A percentile compares a stretch with the other conserved stretches of the same genome.
phyloP scores from a whole-genome alignment of 1,139 yeast species.

The Maudiozyma humilis region DNA sequence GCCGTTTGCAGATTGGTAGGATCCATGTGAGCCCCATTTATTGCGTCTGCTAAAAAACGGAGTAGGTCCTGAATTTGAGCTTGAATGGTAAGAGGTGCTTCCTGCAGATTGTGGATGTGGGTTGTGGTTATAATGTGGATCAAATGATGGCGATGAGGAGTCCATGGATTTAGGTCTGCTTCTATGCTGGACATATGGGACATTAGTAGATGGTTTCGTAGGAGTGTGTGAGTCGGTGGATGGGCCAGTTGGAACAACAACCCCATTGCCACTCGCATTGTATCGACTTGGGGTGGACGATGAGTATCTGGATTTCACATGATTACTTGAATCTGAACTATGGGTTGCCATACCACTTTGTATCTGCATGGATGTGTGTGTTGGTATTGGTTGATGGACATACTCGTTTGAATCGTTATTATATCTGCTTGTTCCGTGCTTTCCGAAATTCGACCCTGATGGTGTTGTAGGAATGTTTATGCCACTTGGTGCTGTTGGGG shows the following conservation, averaged over 20 bases:
- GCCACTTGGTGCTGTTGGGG: background rate
- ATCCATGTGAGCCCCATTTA: constrained; percentile 17
- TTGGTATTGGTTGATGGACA: background rate
- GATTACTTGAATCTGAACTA: background rate
- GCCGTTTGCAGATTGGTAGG: constrained; percentile 3
- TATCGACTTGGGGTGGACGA: constrained; percentile 19
- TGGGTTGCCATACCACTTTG: background rate
- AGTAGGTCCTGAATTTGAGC: constrained; percentile 10
- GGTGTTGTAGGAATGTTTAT: constrained; percentile 1
- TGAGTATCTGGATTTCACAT: constrained; percentile 16
- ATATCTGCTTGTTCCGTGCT: constrained; percentile 15
- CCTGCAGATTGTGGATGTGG: background rate
- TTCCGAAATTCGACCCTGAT: background rate
- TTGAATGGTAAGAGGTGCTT: background rate
- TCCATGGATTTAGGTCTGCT: constrained; percentile 19
- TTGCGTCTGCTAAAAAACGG: constrained; percentile 17
- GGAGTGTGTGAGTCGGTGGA: background rate
- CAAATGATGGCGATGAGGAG: constrained; percentile 5
- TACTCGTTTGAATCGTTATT: constrained; percentile 13
- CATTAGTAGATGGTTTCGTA: background rate
- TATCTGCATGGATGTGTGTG: background rate
- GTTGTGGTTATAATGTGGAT: background rate
- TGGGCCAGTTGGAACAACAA: background rate
- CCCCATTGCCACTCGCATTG: constrained; percentile 5
- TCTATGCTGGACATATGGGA: constrained; percentile 5